Base-by-base conservation (phyloP, 495 filamentous ascomycete species). In the Penicillium paradoxum region DNA sequence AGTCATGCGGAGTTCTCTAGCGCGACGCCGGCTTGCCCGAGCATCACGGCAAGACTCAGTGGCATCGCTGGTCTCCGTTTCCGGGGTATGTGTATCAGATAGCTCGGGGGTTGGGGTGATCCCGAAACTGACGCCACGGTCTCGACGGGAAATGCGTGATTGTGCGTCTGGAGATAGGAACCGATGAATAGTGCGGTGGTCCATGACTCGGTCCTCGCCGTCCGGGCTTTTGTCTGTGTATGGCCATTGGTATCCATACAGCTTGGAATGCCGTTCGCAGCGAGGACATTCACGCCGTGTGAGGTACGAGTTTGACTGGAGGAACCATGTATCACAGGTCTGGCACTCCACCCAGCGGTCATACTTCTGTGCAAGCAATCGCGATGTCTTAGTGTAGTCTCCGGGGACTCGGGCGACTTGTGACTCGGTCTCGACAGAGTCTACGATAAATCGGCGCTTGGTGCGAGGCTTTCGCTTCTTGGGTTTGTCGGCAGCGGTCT, bases 181-280 rank as follows among this genome's bases (percentile, higher is more conserved):
- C 9, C 88, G 79, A 62, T 90, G 83, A 13, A 91, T 73, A 0
- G 73, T 80, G 21, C 88, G 72, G 55, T 90, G 87, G 54, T 91
- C 88, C 58, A 89, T 76, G 6, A 91, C 68, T 2, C 88, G 76
- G 49, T 88, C 85, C 62, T 95, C 90, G 19, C 79, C 82, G 61
- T 97, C 93, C 15, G 79, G 79, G 0, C 87, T 87, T 51, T 84
- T 83, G 32, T 95, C 87, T 2, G 95, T 97, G 70, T 97, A 95
- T 15, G 93, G 93, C 95, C 95, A 99, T 45, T 83, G 79, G 60
- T 87, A 95, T 0, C 95, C 95, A 65, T 97, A 99, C 1, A 99
- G 75, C 68, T 95, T 97, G 22, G 88, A 91, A 59, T 99, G 93
- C 0, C 95, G 80, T 73, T 97, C 95, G 69, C 93, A 99, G 15